phyloP scores from a whole-genome alignment of 2,329 filamentous ascomycete genomes.

The Meredithiella fracta region DNA sequence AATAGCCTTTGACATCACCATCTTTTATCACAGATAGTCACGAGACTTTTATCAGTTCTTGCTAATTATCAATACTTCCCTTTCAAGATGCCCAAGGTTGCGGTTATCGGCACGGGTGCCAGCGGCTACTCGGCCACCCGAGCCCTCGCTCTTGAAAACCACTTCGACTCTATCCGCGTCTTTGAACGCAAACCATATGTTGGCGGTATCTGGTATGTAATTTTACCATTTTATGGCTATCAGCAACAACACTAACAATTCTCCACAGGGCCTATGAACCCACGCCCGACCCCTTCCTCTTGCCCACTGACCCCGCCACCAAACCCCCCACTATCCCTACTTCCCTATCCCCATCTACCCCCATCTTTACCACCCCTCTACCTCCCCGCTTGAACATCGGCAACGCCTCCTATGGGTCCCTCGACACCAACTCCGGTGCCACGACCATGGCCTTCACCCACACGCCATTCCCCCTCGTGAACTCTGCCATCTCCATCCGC shows the following conservation, averaged over 20 bases:
- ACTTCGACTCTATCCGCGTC: conserved; percentile 41
- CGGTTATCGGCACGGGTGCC: conserved; percentile 45
- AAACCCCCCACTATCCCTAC: not conserved
- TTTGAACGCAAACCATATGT: conserved; percentile 45
- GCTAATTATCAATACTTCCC: not conserved
- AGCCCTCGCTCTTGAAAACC: conserved; percentile 40
- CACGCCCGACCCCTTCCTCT: conserved; percentile 1
- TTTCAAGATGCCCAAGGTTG: conserved; percentile 24
- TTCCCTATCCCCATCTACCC: not conserved
- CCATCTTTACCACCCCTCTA: not conserved
- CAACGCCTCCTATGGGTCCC: conserved; percentile 34
- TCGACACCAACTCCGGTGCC: conserved; percentile 42
- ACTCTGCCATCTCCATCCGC: conserved; percentile 14
- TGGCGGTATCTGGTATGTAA: conserved; percentile 43
- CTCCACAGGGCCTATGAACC: conserved; percentile 3
- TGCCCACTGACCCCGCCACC: not conserved
- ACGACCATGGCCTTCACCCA: conserved; percentile 39
- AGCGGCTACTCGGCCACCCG: conserved; percentile 44
- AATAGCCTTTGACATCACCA: too few species aligned
- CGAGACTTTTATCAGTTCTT: not conserved
- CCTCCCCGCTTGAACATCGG: conserved; percentile 2
- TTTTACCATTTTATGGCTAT: not conserved
- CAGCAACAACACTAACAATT: not conserved
- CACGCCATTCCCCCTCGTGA: conserved; percentile 28
- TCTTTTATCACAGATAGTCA: too few species aligned